Conservation (phyloP, 805 yeast species). For the Suhomyces emberorum region DNA sequence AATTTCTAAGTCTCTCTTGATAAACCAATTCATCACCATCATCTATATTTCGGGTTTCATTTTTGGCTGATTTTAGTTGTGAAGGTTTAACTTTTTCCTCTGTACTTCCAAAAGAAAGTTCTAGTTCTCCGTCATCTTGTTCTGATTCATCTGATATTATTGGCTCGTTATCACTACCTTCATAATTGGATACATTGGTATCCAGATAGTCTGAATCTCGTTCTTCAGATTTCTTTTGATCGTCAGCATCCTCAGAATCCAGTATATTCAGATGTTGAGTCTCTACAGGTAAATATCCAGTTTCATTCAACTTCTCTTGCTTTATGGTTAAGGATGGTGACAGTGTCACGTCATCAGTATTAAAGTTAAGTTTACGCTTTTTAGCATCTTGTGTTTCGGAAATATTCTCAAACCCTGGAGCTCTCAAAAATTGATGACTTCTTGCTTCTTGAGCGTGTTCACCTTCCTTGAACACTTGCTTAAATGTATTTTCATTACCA, state of each 20-base stretch:
- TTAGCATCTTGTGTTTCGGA: conserved; percentile 14
- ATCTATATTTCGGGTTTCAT: conserved; percentile 45
- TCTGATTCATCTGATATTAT: conserved; percentile 14
- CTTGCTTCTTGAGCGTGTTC: conserved; percentile 15
- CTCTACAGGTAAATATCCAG: neutral
- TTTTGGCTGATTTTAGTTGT: neutral
- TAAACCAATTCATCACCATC: conserved; percentile 78
- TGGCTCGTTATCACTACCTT: conserved; percentile 10
- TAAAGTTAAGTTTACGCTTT: conserved; percentile 14
- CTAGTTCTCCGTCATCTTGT: conserved; percentile 15
- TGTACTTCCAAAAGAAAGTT: conserved; percentile 8
- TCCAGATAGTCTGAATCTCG: neutral
- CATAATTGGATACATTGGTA: neutral
- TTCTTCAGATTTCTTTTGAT: neutral
- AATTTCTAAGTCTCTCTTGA: conserved; percentile 53
- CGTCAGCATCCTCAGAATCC: neutral
- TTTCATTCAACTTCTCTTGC: neutral
- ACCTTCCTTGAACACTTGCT: conserved; percentile 20
- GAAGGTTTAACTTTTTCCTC: conserved; percentile 5
- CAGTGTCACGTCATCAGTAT: too few relatives aligned
- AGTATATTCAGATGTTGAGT: neutral
- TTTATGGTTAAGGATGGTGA: conserved; percentile 15
- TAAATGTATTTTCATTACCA: conserved; percentile 64
- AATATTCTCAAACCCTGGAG: conserved; percentile 46
- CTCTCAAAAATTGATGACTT: conserved; percentile 45